Base-by-base conservation (phyloP, 129 eudicot species). In the Oenanthe sinensis region DNA sequence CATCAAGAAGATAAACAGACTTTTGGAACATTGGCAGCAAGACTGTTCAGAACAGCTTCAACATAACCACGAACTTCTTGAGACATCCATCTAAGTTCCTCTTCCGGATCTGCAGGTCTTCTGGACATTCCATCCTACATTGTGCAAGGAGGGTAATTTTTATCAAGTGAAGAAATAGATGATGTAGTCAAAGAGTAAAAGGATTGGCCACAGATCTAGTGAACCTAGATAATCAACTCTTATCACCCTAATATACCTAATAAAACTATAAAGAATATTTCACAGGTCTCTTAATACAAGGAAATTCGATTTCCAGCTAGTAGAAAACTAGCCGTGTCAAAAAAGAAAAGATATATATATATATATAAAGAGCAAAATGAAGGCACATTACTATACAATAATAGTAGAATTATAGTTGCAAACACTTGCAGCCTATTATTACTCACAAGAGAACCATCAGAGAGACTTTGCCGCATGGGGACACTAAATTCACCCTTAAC, bases 1-100 rank as follows among this genome's bases (percentile, higher is more conserved):
- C 0, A 50, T 46, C n/a, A n/a, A 70, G 70, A 28, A 28, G 15
- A 63, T 47, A 75, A 2, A 83, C 81, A 67, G 30, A 96, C 99
- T 88, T 96, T 96, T 28, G 99, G 99, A 54, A 96, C 99, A 88
- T 96, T 96, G 78, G 99, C 99, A 52, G 97, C 99, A 83, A 96
- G 99, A 82, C 99, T 96, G 84, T 96, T 96, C 33, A 96, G 90
- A 81, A 96, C 99, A 78, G 99, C 99, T 90, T 96, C 97, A 77
- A 92, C 97, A 82, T 96, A 96, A 79, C 97, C 97, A 62, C 99
- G 97, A 71, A 96, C 99, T 96, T 96, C 99, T 80, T 92, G 99
- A 75, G 99, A 80, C 99, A 96, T 96, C 99, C 99, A 96, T 60
- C 97, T 89, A 78, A 96, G 97, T 82, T 96, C 99, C 80, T 96